Evolutionary conservation across 495 filamentous ascomycete genomes (phyloP).

Genomic region (Penicillium lagena): DNA sequence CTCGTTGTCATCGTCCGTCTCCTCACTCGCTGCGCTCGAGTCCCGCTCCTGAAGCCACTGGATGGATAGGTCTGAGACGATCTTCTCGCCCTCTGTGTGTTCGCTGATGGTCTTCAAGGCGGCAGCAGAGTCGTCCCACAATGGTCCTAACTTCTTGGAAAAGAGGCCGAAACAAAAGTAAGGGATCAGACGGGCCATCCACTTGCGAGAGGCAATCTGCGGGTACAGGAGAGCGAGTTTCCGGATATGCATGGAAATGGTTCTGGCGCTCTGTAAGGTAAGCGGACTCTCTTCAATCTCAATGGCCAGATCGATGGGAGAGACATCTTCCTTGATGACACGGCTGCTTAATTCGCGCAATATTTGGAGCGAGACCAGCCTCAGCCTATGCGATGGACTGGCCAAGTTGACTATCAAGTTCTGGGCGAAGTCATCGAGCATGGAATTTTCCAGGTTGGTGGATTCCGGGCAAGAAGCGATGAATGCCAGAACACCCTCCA

Average conservation of each 20-base stretch:
- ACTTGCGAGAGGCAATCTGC: conserved; percentile 44
- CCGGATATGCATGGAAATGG: conserved; percentile 76
- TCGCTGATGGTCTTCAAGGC: conserved; percentile 71
- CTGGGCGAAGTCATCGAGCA: conserved; percentile 48
- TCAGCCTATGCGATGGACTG: conserved; percentile 61
- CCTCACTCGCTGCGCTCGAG: conserved; percentile 18
- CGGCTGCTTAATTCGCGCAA: conserved; percentile 38
- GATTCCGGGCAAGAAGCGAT: conserved; percentile 42
- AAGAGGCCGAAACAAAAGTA: conserved; percentile 85
- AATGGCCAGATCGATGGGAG: conserved; percentile 44
- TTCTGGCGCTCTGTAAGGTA: conserved; percentile 65
- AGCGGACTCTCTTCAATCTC: conserved; percentile 74
- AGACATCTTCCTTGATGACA: conserved; percentile 29
- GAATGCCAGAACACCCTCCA: conserved; percentile 59
- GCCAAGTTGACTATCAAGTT: conserved; percentile 65
- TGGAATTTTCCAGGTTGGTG: conserved; percentile 33
- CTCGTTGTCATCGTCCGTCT: conserved; percentile 19
- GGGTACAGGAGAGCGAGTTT: conserved; percentile 62
- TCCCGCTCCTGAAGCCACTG: conserved; percentile 66
- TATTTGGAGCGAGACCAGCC: conserved; percentile 64
- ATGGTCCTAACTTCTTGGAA: conserved; percentile 70
- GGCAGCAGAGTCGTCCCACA: conserved; percentile 78
- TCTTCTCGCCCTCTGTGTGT: conserved; percentile 61
- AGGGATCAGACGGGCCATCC: conserved; percentile 67
- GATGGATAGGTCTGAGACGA: conserved; percentile 67